Percentiles rank a stretch among this genome's conserved stretches.
Evolutionary conservation across 2,329 filamentous ascomycete species (phyloP).

Genomic region (Shiraia sp.): DNA sequence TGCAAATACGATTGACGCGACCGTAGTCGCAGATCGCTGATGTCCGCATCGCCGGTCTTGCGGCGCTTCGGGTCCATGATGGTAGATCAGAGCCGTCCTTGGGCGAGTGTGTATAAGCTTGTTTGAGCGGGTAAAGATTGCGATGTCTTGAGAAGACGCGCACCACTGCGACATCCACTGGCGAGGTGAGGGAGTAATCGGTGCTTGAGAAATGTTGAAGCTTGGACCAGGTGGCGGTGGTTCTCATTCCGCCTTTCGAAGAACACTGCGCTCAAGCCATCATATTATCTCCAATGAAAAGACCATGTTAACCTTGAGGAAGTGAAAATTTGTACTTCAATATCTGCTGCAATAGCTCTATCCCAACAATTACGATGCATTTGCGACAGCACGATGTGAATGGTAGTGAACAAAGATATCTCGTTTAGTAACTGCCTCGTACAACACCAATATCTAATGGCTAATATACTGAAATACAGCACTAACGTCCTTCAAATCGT

Average conservation of each 20-base stretch:
- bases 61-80: slow-evolving; percentile 36
- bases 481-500: slow-evolving; percentile 71
- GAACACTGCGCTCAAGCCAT: slow-evolving; percentile 46
- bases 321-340: no score
- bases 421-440: neutral
- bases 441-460: slow-evolving; percentile 51
- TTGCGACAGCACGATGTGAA: no score
- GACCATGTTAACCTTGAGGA: no score
- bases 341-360: no score
- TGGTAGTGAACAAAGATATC: no score
- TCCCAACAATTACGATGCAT: no score
- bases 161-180: neutral
- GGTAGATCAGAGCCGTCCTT: neutral
- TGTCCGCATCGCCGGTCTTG: slow-evolving; percentile 28
- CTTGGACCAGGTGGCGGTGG: slow-evolving; percentile 1
- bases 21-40: slow-evolving; percentile 78
- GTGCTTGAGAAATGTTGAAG: neutral
- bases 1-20: slow-evolving; percentile 92
- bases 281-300: no score
- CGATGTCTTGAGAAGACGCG: slow-evolving; percentile 12
- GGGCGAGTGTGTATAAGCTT: no score
- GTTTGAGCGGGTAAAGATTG: no score
- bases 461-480: slow-evolving; percentile 99
- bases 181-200: neutral
- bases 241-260: slow-evolving; percentile 4